These are phyloP conservation scores for Backusella westeae DNA, from an alignment of 192 early-diverging fungal species.

Conservation along the genomic window DNA sequence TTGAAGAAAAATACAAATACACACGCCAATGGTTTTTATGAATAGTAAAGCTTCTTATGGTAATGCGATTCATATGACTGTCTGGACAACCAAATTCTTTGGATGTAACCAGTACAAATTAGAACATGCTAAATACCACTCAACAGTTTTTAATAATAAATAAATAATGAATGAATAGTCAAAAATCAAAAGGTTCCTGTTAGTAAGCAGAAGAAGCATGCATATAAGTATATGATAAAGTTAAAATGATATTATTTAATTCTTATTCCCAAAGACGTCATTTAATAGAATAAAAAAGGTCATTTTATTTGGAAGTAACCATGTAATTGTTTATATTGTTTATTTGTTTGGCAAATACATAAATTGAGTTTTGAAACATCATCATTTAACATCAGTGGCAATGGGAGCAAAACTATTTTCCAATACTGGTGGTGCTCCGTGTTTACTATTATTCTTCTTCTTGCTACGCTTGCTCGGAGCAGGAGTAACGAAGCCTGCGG, in stretches of 20 bases:
- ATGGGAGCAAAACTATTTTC: neutral
- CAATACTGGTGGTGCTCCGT: neutral
- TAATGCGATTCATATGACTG: neutral
- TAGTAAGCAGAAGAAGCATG: neutral
- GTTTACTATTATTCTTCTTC: neutral
- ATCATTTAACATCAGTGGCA: conserved; percentile 2
- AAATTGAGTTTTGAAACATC: conserved; percentile 4
- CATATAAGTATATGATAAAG: neutral
- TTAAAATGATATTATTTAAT: neutral
- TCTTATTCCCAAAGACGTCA: neutral
- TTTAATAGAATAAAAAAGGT: conserved; percentile 3
- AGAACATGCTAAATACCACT: neutral
- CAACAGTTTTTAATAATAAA: neutral
- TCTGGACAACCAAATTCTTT: neutral
- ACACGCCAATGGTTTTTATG: neutral
- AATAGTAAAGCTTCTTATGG: neutral
- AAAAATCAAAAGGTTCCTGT: neutral
- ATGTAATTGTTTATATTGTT: conserved; percentile 1
- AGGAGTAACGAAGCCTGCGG: neutral
- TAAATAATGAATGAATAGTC: neutral
- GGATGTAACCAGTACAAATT: neutral
- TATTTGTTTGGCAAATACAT: conserved; percentile 2
- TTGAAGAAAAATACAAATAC: neutral
- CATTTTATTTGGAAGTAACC: neutral
- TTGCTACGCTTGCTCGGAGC: neutral